phyloP scores from a whole-genome alignment of 2,329 filamentous ascomycete species.

The Polytolypa hystricis region DNA sequence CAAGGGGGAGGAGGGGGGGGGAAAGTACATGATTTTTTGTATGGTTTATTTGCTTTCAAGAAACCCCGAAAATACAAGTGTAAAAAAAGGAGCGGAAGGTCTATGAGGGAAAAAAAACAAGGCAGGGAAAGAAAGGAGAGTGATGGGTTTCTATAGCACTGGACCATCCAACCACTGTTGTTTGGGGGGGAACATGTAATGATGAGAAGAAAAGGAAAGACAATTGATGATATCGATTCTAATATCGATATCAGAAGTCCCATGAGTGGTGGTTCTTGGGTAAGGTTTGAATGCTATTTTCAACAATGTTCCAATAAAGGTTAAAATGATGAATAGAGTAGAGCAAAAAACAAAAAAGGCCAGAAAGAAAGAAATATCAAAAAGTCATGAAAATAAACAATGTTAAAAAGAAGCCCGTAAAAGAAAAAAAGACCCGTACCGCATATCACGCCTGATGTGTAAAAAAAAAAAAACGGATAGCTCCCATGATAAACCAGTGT shows the following conservation, averaged over 20 bases:
- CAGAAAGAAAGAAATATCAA: background rate
- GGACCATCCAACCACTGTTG: background rate
- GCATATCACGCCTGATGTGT: background rate
- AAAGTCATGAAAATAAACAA: background rate
- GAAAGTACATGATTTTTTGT: too few relatives aligned
- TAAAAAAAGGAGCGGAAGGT: background rate
- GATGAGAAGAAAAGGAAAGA: too few relatives aligned
- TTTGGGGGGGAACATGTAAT: too few relatives aligned
- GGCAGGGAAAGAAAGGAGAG: background rate
- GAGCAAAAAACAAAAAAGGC: constrained; percentile 1
- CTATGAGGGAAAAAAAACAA: background rate
- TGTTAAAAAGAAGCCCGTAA: background rate
- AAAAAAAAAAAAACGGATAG: background rate
- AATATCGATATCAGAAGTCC: too few relatives aligned
- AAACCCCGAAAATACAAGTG: background rate
- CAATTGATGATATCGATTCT: too few relatives aligned
- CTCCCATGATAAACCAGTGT: too few relatives aligned
- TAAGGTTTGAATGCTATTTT: too few relatives aligned
- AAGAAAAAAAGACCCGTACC: background rate
- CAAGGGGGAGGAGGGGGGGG: too few relatives aligned
- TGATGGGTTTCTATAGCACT: background rate
- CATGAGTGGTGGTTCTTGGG: too few relatives aligned
- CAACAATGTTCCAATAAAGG: background rate
- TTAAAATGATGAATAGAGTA: background rate
- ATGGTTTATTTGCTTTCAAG: too few relatives aligned